These are phyloP conservation scores for Trichoderma reesei DNA, from an alignment of 495 filamentous ascomycete genomes.

Conservation along the genomic window DNA sequence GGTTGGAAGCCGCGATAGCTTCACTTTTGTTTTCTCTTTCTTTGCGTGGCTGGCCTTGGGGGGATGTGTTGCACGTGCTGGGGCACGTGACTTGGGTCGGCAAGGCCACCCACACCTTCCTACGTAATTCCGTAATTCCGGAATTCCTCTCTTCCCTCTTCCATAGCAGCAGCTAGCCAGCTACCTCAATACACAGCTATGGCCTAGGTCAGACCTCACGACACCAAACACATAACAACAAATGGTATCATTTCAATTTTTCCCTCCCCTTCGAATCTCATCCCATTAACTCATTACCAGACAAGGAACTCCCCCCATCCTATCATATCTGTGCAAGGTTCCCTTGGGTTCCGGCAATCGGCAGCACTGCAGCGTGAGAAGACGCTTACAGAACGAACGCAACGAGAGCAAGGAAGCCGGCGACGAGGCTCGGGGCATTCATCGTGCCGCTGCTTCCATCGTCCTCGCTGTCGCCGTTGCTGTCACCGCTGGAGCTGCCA, in stretches of 20 bases:
- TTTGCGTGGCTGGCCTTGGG: too few species aligned
- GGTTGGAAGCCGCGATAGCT: too few species aligned
- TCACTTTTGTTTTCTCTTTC: too few species aligned
- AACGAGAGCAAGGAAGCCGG: background rate
- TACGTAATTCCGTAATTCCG: too few species aligned
- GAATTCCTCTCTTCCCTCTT: too few species aligned
- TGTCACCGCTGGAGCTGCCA: background rate
- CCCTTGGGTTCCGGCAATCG: too few species aligned
- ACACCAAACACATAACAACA: background rate
- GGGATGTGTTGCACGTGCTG: too few species aligned
- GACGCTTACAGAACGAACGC: background rate
- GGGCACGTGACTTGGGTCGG: too few species aligned
- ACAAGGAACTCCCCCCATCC: background rate
- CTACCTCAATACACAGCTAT: too few species aligned
- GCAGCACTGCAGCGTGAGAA: background rate
- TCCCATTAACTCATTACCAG: constrained; percentile 1
- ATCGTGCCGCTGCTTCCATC: background rate
- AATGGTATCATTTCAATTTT: constrained; percentile 3
- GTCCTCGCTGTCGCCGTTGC: background rate
- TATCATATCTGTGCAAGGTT: background rate
- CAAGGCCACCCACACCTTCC: too few species aligned
- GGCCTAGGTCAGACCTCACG: too few species aligned
- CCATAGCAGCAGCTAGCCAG: too few species aligned
- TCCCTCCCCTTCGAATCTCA: background rate
- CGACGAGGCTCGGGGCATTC: background rate